phyloP scores from a whole-genome alignment of 768 basidiomycete species.

The Thelephora ganbajun region DNA sequence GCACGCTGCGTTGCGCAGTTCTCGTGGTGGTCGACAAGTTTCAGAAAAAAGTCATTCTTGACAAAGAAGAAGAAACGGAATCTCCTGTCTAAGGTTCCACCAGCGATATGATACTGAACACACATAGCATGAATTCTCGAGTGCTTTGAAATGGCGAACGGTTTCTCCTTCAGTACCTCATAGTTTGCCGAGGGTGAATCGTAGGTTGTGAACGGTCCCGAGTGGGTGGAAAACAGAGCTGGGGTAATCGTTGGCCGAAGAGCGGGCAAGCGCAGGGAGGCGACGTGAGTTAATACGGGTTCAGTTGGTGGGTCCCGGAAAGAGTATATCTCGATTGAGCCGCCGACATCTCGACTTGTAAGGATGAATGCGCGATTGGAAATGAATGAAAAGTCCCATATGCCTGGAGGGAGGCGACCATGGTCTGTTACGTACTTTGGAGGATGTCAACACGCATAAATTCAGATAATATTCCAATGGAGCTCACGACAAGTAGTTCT shows the following conservation, averaged over 20 bases:
- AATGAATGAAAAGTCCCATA: constrained; percentile 26
- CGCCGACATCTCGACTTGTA: constrained; percentile 17
- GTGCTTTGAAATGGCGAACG: constrained; percentile 1
- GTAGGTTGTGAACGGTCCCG: constrained; percentile 14
- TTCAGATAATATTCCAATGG: neutral
- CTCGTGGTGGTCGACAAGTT: constrained; percentile 6
- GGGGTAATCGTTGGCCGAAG: constrained; percentile 6
- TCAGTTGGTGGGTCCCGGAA: constrained; percentile 16
- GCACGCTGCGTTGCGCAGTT: constrained; percentile 11
- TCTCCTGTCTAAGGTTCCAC: constrained; percentile 10
- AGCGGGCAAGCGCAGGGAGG: constrained; percentile 14
- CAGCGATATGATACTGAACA: neutral
- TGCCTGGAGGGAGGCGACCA: constrained; percentile 9
- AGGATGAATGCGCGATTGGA: constrained; percentile 21
- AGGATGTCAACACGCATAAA: neutral
- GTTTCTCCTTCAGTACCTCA: constrained; percentile 13
- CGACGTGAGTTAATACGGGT: constrained; percentile 16
- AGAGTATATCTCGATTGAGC: constrained; percentile 29
- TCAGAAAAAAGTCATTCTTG: neutral
- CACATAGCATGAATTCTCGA: constrained; percentile 5
- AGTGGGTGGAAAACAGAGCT: constrained; percentile 12
- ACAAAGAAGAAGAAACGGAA: constrained; percentile 8
- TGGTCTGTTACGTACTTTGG: constrained; percentile 15
- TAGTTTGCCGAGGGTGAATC: constrained; percentile 13
- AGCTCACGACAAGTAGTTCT: constrained; percentile 20